phyloP scores from a whole-genome alignment of 1,284 basidiomycete genomes.

The Golubevia pallescens region DNA sequence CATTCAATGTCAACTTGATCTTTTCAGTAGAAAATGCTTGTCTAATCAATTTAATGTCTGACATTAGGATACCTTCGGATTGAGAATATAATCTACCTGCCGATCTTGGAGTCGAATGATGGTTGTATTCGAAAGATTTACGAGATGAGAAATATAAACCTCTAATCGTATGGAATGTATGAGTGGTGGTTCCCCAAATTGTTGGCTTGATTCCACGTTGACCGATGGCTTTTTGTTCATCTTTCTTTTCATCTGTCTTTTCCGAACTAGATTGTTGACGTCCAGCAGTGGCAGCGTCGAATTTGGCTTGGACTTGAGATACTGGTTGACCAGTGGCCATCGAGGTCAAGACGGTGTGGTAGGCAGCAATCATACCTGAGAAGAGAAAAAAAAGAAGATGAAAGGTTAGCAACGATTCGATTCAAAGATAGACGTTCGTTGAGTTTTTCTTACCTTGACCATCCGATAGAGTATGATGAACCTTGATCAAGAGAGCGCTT shows the following conservation, averaged over 20 bases:
- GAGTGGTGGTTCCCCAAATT: constrained; percentile 43
- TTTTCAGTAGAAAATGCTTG: constrained; percentile 45
- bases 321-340: constrained; percentile 40
- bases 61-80: constrained; percentile 54
- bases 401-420: no score
- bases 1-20: constrained; percentile 53
- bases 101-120: constrained; percentile 11
- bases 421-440: background rate
- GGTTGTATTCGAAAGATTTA: constrained; percentile 43
- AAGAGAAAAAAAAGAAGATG: background rate
- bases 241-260: background rate
- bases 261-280: constrained; percentile 15
- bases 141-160: constrained; percentile 57
- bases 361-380: constrained; percentile 56
- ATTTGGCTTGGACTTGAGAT: constrained; percentile 47
- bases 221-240: constrained; percentile 14
- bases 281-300: constrained; percentile 19
- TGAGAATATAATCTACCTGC: constrained; percentile 50
- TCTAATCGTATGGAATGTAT: constrained; percentile 38
- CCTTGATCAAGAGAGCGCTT: constrained; percentile 62
- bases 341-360: constrained; percentile 56
- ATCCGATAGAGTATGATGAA: constrained; percentile 61
- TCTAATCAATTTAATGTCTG: constrained; percentile 57
- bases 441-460: constrained; percentile 30
- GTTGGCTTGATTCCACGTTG: constrained; percentile 44